phyloP scores from a whole-genome alignment of 2,329 filamentous ascomycete species.

The Monilinia polystroma region DNA sequence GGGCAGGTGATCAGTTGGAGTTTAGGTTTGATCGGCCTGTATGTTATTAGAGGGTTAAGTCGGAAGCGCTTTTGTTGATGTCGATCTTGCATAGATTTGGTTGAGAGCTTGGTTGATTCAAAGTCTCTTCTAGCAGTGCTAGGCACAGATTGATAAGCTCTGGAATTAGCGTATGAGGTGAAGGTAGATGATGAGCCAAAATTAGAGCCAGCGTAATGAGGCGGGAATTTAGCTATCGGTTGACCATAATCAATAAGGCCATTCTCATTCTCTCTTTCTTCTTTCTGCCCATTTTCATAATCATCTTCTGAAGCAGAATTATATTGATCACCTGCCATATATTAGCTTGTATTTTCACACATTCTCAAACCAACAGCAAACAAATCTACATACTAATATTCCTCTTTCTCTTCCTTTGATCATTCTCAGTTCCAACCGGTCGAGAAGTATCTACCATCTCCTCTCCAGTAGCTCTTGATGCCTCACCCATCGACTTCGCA shows the following conservation, averaged over 20 bases:
- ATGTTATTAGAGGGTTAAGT: background rate
- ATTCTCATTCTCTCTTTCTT: too few relatives aligned
- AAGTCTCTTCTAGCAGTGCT: background rate
- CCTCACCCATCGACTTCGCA: background rate
- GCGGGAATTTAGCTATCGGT: too few relatives aligned
- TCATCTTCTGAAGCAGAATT: too few relatives aligned
- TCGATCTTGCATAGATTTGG: background rate
- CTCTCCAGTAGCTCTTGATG: too few relatives aligned
- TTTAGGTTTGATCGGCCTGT: background rate
- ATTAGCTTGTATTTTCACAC: background rate
- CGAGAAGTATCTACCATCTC: background rate
- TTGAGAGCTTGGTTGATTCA: background rate
- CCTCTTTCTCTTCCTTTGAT: background rate
- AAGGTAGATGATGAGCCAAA: too few relatives aligned
- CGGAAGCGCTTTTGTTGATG: background rate
- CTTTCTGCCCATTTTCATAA: too few relatives aligned
- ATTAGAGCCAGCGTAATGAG: too few relatives aligned
- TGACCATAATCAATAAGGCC: too few relatives aligned
- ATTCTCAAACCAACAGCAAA: background rate
- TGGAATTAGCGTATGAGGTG: background rate
- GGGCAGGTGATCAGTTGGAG: background rate
- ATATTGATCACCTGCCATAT: too few relatives aligned
- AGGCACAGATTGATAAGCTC: background rate
- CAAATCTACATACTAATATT: background rate
- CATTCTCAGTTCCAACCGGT: background rate